Percentiles rank a stretch among this genome's conserved stretches.
These are phyloP conservation scores for Pythium sp. DNA, from an alignment of 352 stramenopile species.

Conservation along the genomic window DNA sequence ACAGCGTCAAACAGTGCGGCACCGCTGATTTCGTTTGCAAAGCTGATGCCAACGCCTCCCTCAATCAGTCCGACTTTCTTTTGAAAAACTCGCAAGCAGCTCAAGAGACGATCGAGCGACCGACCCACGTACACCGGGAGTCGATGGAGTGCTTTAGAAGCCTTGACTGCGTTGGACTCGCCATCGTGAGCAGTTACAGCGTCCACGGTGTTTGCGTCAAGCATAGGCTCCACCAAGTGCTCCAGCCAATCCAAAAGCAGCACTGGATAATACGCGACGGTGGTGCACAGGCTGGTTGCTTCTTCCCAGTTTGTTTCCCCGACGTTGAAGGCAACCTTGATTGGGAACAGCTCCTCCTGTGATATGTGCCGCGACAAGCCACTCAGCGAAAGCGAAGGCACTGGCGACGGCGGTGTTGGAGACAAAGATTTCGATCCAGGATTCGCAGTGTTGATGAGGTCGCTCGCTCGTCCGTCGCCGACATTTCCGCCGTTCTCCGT, in stretches of 20 bases:
- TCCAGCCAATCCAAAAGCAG: constrained; percentile 82
- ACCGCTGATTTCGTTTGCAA: neutral
- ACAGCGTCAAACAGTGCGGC: constrained; percentile 43
- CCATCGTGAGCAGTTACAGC: constrained; percentile 22
- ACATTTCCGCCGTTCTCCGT: constrained; percentile 11
- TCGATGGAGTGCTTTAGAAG: constrained; percentile 51
- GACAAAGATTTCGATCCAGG: neutral
- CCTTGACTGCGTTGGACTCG: constrained; percentile 16
- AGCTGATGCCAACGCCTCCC: constrained; percentile 4
- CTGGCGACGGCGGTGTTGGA: constrained; percentile 18
- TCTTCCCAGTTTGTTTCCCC: constrained; percentile 66
- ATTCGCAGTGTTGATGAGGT: constrained; percentile 1
- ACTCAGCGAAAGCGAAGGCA: constrained; percentile 20
- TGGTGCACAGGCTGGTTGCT: constrained; percentile 26
- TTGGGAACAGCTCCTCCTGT: constrained; percentile 49
- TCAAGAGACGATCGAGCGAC: constrained; percentile 65
- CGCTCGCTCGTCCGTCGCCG: neutral
- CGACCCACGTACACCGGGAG: constrained; percentile 45
- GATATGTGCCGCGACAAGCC: constrained; percentile 16
- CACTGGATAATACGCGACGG: constrained; percentile 27
- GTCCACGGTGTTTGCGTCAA: constrained; percentile 36
- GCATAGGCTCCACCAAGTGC: constrained; percentile 57
- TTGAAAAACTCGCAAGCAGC: constrained; percentile 41
- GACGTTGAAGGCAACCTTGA: constrained; percentile 78
- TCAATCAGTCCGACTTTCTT: constrained; percentile 28